Base-by-base conservation (phyloP, 2,329 filamentous ascomycete species). In the Geosmithia flava region DNA sequence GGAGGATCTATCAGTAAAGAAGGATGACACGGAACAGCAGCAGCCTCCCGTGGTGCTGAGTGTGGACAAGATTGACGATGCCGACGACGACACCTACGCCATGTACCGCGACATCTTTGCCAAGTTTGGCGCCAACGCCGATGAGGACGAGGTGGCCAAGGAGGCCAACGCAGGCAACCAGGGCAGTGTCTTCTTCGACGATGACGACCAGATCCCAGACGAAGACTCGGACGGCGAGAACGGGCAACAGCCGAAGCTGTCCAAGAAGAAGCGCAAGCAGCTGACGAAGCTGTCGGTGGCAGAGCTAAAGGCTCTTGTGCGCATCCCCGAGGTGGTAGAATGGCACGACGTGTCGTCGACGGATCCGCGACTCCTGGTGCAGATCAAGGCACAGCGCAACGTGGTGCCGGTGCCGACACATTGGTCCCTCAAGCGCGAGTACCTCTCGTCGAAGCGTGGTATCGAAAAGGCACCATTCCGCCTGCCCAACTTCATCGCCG, bases 401-500 rank as follows among this genome's bases (percentile, higher is more conserved):
- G 87, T 96, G 23, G 90, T 98, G 1, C 93, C 93, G 1, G 93
- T 98, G 1, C 93, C 93, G 2, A 74, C 76, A 4, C 93, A 98
- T 63, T 98, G 93, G 93, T 89, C 87, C 0, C 71, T 98, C 49
- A 98, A 98, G 71, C 81, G 93, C 55, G 93, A 98, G 63, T 98
- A 98, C 60, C 74, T 98, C 3, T 97, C 91, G 1, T 96, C 90
- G 43, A 98, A 98, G 68, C 80, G 93, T 51, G 93, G 93, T 67
- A 87, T 98, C 51, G 93, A 98, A 66, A 98, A 98, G 68, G 79
- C 91, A 1, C 83, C 90, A 0, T 98, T 97, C 64, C 78, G 87
- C 23, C 76, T 98, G 16, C 93, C 93, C 1, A 93, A 91, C 58
- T 98, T 97, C 64, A 98, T 98, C 54, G 85, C 91, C 57, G 93